Base-by-base conservation (phyloP, 1,139 yeast genomes). In the Yamadazyma triangularis region DNA sequence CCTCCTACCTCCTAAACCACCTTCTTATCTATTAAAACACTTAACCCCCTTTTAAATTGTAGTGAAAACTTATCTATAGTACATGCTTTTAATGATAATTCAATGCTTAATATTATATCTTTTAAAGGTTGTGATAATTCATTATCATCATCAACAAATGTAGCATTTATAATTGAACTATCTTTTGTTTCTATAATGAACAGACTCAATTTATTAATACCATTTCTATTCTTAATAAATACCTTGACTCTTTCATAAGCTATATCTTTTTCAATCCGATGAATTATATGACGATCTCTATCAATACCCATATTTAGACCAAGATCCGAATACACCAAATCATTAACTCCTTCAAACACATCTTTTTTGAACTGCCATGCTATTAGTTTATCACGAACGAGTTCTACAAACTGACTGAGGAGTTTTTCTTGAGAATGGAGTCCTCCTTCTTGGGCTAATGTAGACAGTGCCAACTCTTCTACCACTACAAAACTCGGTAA, bases 331-430 rank as follows among this genome's bases (percentile, higher is more conserved):
- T 18, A 18, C 6, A 18, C 8, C 16, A 53, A 31, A 4, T 22
- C 15, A 8, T 27, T 23, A 18, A 60, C 27, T 21, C 32, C 39
- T 13, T 53, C 55, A 15, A 61, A 35, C 30, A 51, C 53, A 32
- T 62, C 68, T 33, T 53, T 58, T 31, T 55, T 60, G 32, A 56
- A 57, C 30, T 60, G 67, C 4, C 48, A 45, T 15, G 34, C 30
- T 9, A 50, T 40, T 23, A 60, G 43, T 20, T 36, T 41, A 10
- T 34, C 35, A 18, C 62, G 41, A 2, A 58, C 39, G 1, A 31
- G 27, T 2, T 30, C 22, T 2, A 47, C 53, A 37, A 54, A 53
- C 9, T 14, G 13, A 6, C 7, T 13, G 3, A 30, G 8, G 8
- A 11, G 15, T n/a, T 6, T 14, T 10, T 19, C 15, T 8, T 18